Base-by-base conservation (phyloP, 345 rosid genomes). In the Brassica incana region DNA sequence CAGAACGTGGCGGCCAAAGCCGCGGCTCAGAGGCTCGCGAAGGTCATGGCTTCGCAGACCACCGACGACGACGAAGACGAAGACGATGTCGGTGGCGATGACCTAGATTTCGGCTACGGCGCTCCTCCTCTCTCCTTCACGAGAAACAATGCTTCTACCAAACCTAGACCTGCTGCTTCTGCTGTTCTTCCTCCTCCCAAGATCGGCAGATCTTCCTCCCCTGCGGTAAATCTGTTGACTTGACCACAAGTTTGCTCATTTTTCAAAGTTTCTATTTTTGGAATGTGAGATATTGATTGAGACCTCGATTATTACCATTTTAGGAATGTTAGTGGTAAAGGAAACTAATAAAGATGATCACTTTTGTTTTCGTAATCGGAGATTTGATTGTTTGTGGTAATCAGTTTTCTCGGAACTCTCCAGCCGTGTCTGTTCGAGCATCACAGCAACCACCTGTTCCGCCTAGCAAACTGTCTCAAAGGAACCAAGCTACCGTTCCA, bases 41-140 rank as follows among this genome's bases (percentile, higher is more conserved):
- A 90, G 80, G 99, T 96, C 77, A 96, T 96, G 99, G 99, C 98
- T 72, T 96, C 99, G 40, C 98, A 93, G 83, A 89, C 98, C 6
- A 83, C 92, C 32, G 93, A 88, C 35, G 96, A 90, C 40, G 97
- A 88, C 12, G 97, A 81, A 1, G 86, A 85, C 15, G 89, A 83
- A 8, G 63, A 58, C 4, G 90, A 62, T 38, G 54, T 79, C 78
- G 83, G 83, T 52, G 76, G 67, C 43, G 95, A 86, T 71, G 97
- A 91, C 73, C 89, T 90, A 76, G 94, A 88, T 43, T 93, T 93
- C 84, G 90, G 96, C 11, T 95, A 91, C 79, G 88, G 90, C 59
- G 97, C 91, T 65, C 96, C 93, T 81, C 94, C 97, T 29, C 80
- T 90, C 4, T 84, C 98, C 11, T 85, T 88, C 68, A 83, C 90